Evolutionary conservation across 768 basidiomycete species (phyloP).

Genomic region (Suillus subalutaceus): DNA sequence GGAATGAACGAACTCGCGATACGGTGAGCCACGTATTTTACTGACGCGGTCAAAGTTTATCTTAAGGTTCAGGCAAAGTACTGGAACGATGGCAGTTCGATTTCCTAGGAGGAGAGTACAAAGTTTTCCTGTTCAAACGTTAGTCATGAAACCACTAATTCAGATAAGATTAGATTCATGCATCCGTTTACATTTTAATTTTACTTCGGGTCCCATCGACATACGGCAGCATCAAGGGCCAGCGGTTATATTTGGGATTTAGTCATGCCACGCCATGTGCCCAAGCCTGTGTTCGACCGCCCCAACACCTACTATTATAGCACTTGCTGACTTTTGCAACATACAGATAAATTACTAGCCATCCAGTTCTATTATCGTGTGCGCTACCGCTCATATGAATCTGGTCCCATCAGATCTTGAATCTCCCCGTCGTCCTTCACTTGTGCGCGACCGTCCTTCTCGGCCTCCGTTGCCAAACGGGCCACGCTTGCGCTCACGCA

Average conservation of each 20-base stretch:
- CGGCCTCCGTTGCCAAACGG: constrained; percentile 24
- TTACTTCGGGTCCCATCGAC: constrained; percentile 6
- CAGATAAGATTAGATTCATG: constrained; percentile 9
- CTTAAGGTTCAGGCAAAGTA: not conserved
- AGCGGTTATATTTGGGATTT: constrained; percentile 13
- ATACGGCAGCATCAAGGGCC: constrained; percentile 3
- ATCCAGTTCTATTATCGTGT: not conserved
- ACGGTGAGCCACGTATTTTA: not conserved
- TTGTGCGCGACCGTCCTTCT: constrained; percentile 25
- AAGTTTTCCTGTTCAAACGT: not conserved
- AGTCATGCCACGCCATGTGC: constrained; percentile 9
- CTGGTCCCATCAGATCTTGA: constrained; percentile 16
- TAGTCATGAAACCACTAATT: not conserved
- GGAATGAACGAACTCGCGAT: not conserved
- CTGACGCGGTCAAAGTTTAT: not conserved
- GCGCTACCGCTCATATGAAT: constrained; percentile 17
- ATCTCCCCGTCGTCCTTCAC: constrained; percentile 16
- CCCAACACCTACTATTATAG: constrained; percentile 7
- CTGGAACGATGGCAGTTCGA: not conserved
- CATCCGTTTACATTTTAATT: constrained; percentile 1
- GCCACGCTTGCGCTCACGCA: constrained; percentile 22
- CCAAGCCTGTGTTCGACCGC: constrained; percentile 12
- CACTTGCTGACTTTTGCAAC: not conserved
- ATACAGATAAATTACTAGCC: not conserved
- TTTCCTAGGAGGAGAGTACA: not conserved